Evolutionary conservation across 2,329 filamentous ascomycete genomes (phyloP).

Genomic region (Aspergillus piperis): DNA sequence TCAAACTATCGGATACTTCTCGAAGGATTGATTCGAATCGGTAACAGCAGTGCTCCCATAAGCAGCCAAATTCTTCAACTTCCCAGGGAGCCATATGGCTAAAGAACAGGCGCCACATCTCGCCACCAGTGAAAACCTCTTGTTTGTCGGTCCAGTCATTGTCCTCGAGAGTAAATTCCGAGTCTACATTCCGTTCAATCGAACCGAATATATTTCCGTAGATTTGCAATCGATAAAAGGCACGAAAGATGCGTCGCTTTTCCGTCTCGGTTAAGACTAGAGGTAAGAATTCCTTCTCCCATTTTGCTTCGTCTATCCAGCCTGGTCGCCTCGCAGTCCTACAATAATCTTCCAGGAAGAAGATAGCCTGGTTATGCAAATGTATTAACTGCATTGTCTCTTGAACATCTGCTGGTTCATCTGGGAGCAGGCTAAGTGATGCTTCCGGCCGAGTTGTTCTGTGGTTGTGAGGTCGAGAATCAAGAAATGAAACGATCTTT

Average conservation of each 20-base stretch:
- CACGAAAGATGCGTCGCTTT: slow-evolving; percentile 16
- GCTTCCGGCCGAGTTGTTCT: no score
- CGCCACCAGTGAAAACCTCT: slow-evolving; percentile 10
- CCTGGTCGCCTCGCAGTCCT: neutral
- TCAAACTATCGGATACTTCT: slow-evolving; percentile 11
- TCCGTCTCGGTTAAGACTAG: slow-evolving; percentile 13
- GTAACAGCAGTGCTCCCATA: slow-evolving; percentile 15
- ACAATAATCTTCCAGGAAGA: no score
- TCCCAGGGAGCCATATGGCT: slow-evolving; percentile 26
- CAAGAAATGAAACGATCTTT: no score
- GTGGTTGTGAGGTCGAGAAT: no score
- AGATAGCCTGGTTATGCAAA: no score
- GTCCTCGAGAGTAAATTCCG: no score
- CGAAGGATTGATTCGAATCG: neutral
- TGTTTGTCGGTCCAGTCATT: no score
- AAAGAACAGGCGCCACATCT: slow-evolving; percentile 21
- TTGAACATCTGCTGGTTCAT: no score
- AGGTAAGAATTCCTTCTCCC: slow-evolving; percentile 5
- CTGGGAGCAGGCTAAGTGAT: no score
- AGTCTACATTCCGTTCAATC: no score
- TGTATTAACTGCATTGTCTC: no score
- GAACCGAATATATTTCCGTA: slow-evolving; percentile 18
- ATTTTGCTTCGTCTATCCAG: slow-evolving; percentile 5
- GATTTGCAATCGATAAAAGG: slow-evolving; percentile 23
- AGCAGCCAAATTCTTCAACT: slow-evolving; percentile 22